These are phyloP conservation scores for Castanopsis chinensis DNA, from an alignment of 306 rosid genomes.

Conservation along the genomic window DNA sequence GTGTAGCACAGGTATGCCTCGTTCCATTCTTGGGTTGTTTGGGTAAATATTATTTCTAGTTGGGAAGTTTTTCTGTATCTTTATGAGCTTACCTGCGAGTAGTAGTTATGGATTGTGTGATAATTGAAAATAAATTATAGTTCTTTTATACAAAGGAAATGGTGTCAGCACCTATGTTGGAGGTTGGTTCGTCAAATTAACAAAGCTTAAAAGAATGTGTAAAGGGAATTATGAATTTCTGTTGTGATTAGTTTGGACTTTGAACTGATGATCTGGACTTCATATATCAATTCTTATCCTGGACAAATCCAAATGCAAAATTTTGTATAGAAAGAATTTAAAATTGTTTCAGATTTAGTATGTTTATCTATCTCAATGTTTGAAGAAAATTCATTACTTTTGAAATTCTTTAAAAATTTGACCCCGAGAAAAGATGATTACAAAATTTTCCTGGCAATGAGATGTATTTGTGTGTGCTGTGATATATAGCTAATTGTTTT, in stretches of 20 bases:
- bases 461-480: constrained; percentile 17
- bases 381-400: neutral
- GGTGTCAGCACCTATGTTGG: neutral
- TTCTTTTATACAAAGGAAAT: neutral
- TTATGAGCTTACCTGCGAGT: constrained; percentile 2
- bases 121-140: neutral
- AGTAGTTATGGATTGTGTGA: neutral
- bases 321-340: neutral
- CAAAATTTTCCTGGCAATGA: neutral
- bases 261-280: neutral
- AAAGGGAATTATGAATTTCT: neutral
- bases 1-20: constrained; percentile 76
- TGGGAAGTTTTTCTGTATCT: constrained; percentile 9
- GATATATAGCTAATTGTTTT: constrained; percentile 15
- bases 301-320: neutral
- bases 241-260: neutral
- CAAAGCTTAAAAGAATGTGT: neutral
- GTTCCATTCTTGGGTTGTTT: constrained; percentile 20
- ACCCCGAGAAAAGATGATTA: neutral
- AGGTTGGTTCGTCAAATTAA: neutral
- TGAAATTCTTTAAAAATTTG: neutral
- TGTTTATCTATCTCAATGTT: neutral
- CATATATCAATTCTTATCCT: neutral
- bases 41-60: constrained; percentile 8
- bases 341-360: neutral